Conservation (phyloP, 345 rosid species). For the Syzygium aqueum region DNA sequence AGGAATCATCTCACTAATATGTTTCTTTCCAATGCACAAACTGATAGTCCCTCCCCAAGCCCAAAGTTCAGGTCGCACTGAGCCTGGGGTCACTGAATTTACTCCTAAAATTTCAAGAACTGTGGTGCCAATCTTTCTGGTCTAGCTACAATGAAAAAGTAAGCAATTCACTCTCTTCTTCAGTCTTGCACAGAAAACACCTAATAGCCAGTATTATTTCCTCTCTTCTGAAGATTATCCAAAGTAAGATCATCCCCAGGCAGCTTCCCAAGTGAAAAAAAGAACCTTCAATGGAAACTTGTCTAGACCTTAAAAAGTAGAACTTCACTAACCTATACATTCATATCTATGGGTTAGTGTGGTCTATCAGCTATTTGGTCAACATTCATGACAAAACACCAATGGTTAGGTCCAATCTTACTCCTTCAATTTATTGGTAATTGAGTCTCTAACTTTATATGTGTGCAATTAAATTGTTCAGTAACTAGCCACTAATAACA, state of each 20-base stretch:
- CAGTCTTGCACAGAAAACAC: not conserved
- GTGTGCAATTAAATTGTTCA: not conserved
- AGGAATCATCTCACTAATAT: not conserved
- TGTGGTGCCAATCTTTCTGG: not conserved
- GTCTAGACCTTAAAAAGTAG: not conserved
- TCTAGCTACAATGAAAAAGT: not conserved
- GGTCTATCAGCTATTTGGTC: not conserved
- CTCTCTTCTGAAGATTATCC: not conserved
- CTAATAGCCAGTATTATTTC: not conserved
- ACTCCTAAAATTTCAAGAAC: not conserved
- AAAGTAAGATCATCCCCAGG: not conserved
- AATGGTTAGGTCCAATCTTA: not conserved
- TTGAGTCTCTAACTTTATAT: not conserved
- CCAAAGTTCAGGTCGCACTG: not conserved
- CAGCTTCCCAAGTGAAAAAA: not conserved
- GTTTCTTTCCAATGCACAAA: not conserved
- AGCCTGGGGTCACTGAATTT: not conserved
- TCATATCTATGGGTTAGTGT: not conserved
- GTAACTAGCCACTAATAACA: not conserved
- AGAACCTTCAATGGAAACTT: not conserved
- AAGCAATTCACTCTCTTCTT: not conserved
- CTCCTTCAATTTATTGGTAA: not conserved
- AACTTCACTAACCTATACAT: not conserved
- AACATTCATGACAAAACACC: not conserved
- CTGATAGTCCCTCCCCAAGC: not conserved